Evolutionary conservation across 2,329 filamentous ascomycete species (phyloP), one percentile per base, ranked within the genome.

Genomic region (Gliomastix tumulicola): DNA sequence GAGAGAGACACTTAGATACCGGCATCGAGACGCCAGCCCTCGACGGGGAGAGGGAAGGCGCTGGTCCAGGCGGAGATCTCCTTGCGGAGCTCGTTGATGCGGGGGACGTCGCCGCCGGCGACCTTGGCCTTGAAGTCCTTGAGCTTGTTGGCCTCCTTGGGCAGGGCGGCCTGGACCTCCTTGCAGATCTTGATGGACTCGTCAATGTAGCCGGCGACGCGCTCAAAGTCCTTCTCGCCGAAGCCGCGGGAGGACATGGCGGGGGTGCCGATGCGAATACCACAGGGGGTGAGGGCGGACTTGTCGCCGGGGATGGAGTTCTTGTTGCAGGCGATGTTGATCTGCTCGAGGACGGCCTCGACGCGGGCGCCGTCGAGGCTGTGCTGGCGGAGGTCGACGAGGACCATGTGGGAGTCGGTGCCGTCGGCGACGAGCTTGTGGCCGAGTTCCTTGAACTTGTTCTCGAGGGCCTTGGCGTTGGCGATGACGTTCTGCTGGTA

Each of bases 311-410:
- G 92, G 41, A 95, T 92, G 42, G 87, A 84, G 79, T 98, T 98
- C 82, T 98, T 98, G 82, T 98, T 98, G 79, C 88, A 94, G 44
- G 92, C 89, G 63, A 98, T 94, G 74, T 95, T 94, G 68, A 96
- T 92, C 63, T 94, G 85, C 73, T 98, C 92, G 16, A 98, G 82
- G 41, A 98, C 84, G 44, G 87, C 83, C 76, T 98, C 92, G 30
- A 97, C 85, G 63, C 92, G 88, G 40, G 92, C 92, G 54, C 92
- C 92, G 54, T 98, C 92, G 15, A 98, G 79, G 45, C 69, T 74
- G 59, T 86, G 78, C 56, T 88, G 80, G 61, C 94, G 89, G 48
- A 98, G 81, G 64, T 98, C 92, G 43, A 98, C 67, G 40, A 98
- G 82, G 34, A 98, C 89, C 74, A 98, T 88, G 72, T 98, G 92